A percentile compares a stretch with the other conserved stretches of the same genome.
Conservation (phyloP, 371 early-diverging fungal genomes). For the Choanephora cucurbitarum region DNA sequence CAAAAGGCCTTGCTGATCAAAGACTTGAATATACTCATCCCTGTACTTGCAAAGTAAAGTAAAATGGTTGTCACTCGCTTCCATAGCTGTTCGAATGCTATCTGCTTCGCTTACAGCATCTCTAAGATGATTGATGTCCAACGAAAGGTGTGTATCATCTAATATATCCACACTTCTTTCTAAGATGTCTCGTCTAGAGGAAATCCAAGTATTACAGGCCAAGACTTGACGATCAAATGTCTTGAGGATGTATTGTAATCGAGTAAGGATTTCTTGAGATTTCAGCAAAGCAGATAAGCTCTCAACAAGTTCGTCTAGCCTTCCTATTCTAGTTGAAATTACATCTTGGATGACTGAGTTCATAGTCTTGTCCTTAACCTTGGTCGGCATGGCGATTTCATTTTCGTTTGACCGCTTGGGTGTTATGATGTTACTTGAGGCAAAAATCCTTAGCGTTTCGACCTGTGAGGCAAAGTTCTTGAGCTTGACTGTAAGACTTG, state of each 20-base stretch:
- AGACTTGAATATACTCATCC: slow-evolving; percentile 26
- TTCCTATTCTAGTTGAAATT: slow-evolving; percentile 22
- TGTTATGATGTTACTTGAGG: slow-evolving; percentile 10
- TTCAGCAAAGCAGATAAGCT: slow-evolving; percentile 31
- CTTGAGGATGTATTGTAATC: slow-evolving; percentile 34
- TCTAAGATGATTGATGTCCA: slow-evolving; percentile 29
- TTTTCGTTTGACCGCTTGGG: slow-evolving; percentile 32
- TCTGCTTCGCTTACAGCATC: slow-evolving; percentile 40
- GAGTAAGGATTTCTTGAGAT: slow-evolving; percentile 37
- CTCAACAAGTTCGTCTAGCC: slow-evolving; percentile 31
- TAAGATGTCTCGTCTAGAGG: slow-evolving; percentile 20
- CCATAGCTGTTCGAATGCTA: slow-evolving; percentile 33
- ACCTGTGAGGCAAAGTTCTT: slow-evolving; percentile 24
- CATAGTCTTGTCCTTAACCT: slow-evolving; percentile 39
- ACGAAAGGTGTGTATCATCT: slow-evolving; percentile 18
- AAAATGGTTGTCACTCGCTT: slow-evolving; percentile 28
- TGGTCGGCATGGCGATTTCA: slow-evolving; percentile 27
- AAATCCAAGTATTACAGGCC: slow-evolving; percentile 38
- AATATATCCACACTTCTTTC: slow-evolving; percentile 24
- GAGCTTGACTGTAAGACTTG: slow-evolving; percentile 6
- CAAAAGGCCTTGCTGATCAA: slow-evolving; percentile 25
- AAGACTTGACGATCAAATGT: slow-evolving; percentile 33
- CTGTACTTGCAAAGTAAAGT: slow-evolving; percentile 24
- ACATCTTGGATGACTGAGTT: slow-evolving; percentile 43
- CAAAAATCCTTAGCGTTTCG: not conserved